Evolutionary conservation across 2,329 filamentous ascomycete genomes (phyloP).

Genomic region (Amylocarpus encephaloides): DNA sequence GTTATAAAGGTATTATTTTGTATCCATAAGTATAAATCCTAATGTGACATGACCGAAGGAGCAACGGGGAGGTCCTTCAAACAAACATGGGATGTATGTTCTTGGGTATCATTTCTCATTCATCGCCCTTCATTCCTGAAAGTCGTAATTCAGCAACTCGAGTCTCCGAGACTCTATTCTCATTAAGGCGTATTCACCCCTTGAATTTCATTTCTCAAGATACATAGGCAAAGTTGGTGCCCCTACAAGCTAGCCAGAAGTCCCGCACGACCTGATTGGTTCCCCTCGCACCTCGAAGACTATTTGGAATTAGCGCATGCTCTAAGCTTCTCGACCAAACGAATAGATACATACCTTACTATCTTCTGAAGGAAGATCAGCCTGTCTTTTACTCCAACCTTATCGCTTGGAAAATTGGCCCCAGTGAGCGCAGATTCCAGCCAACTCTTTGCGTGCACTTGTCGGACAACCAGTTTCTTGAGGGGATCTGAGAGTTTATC

Average conservation of each 20-base stretch:
- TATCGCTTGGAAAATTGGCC: conserved; percentile 48
- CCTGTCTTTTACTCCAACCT: conserved; percentile 54
- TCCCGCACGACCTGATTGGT: conserved; percentile 64
- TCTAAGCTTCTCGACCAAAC: too few species aligned
- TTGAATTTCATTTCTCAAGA: conserved; percentile 35
- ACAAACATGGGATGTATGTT: too few species aligned
- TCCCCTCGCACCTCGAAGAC: conserved; percentile 54
- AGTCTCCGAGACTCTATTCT: background rate
- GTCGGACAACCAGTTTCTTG: conserved; percentile 57
- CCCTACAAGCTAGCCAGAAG: conserved; percentile 65
- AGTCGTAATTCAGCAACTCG: too few species aligned
- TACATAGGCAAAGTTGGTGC: conserved; percentile 53
- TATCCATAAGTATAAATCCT: too few species aligned
- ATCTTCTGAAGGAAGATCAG: conserved; percentile 59
- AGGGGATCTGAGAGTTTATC: conserved; percentile 65
- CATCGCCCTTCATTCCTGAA: too few species aligned
- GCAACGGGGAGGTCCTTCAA: too few species aligned
- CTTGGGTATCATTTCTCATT: too few species aligned
- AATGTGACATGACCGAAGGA: too few species aligned
- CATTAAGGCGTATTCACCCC: background rate
- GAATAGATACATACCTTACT: conserved; percentile 43
- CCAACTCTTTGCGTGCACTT: conserved; percentile 53
- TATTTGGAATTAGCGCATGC: conserved; percentile 27
- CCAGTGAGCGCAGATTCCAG: conserved; percentile 51
- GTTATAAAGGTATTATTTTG: too few species aligned